Conservation (phyloP, 345 rosid species). For the Brassica rapa region DNA sequence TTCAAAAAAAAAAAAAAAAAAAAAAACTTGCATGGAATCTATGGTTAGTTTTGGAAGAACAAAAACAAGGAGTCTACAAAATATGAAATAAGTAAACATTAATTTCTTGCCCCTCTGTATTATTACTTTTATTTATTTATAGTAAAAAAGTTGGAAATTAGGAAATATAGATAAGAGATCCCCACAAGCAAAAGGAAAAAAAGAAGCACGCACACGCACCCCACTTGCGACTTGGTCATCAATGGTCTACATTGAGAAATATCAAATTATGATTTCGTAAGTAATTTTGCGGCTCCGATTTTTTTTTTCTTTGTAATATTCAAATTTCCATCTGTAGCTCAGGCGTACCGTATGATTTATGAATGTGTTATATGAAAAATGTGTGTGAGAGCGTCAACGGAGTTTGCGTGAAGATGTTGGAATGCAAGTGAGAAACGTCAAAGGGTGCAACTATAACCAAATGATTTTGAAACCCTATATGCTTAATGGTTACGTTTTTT, state of each 20-base stretch:
- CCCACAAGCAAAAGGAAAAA: conserved; percentile 32
- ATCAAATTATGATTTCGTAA: conserved; percentile 22
- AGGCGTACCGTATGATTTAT: conserved; percentile 8
- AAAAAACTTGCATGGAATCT: background rate
- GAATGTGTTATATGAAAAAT: conserved; percentile 4
- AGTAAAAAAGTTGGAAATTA: background rate
- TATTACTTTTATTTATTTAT: conserved; percentile 4
- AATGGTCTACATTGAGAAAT: conserved; percentile 16
- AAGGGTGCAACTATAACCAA: conserved; percentile 23
- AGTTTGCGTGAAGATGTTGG: conserved; percentile 40
- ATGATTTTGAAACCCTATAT: conserved; percentile 20
- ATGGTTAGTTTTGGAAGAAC: background rate
- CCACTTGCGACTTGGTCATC: conserved; percentile 37
- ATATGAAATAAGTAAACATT: background rate
- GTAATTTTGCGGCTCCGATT: conserved; percentile 32
- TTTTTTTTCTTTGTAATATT: background rate
- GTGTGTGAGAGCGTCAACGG: conserved; percentile 38
- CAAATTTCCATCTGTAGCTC: background rate
- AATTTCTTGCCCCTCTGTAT: background rate
- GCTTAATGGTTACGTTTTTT: background rate
- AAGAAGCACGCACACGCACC: conserved; percentile 30
- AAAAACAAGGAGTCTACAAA: background rate
- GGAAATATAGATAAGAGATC: conserved; percentile 25
- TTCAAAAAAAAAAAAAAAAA: too few species aligned
- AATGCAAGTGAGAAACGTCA: conserved; percentile 41